Evolutionary conservation across 192 early-diverging fungal species (phyloP).

Genomic region (Glomus cerebriforme): DNA sequence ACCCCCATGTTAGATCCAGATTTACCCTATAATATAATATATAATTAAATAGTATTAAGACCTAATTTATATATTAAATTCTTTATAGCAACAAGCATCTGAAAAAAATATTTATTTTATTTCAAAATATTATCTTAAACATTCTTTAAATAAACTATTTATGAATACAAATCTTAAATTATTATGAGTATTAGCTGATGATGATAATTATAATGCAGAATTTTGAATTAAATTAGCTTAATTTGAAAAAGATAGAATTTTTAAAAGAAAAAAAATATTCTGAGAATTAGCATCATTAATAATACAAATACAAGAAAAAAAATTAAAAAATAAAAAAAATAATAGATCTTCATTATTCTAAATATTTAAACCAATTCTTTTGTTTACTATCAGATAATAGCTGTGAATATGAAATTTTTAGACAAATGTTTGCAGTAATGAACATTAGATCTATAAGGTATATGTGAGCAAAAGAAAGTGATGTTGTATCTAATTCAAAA

Average conservation of each 20-base stretch:
- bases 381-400: neutral
- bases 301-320: neutral
- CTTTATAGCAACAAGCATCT: neutral
- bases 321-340: constrained; percentile 1
- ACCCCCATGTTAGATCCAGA: too few species aligned
- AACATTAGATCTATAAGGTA: neutral
- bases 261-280: neutral
- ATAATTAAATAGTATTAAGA: too few species aligned
- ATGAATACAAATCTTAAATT: neutral
- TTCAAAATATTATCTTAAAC: neutral
- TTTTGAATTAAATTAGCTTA: neutral
- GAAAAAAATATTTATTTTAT: neutral
- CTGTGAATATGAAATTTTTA: neutral
- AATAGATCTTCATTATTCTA: neutral
- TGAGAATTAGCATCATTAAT: neutral
- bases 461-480: neutral
- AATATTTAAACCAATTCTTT: neutral
- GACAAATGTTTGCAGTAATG: neutral
- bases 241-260: neutral
- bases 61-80: neutral
- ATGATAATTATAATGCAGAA: neutral
- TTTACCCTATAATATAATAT: too few species aligned
- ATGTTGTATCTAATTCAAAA: neutral
- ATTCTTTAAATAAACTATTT: neutral
- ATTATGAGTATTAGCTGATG: neutral